Evolutionary conservation across 2,329 filamentous ascomycete genomes (phyloP).

Genomic region (Pyrenochaeta sp.): DNA sequence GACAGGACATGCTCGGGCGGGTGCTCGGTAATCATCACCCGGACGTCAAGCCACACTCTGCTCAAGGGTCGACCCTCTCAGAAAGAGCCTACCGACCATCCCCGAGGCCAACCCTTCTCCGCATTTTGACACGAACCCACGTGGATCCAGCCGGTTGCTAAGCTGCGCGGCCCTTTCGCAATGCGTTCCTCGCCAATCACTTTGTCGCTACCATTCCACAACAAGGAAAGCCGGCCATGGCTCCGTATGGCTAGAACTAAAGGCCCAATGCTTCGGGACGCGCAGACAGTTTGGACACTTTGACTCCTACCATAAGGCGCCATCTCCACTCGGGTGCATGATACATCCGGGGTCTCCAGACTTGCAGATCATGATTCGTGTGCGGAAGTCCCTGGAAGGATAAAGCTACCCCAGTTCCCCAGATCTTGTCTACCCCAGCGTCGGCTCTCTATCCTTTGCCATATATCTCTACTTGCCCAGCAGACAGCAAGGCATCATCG

Average conservation of each 20-base stretch:
- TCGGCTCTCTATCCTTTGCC: not conserved
- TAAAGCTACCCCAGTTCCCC: conserved; percentile 16
- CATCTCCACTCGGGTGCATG: conserved; percentile 2
- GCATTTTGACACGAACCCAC: conserved; percentile 3
- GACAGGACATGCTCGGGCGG: not conserved
- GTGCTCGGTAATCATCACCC: conserved; percentile 18
- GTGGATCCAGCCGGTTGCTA: conserved; percentile 3
- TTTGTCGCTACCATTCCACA: not conserved
- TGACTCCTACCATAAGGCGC: not conserved
- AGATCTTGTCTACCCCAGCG: conserved; percentile 5
- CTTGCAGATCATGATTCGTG: conserved; percentile 9
- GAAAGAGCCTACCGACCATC: conserved; percentile 6
- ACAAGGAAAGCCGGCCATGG: conserved; percentile 4
- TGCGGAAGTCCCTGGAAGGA: not conserved
- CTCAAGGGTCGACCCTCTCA: not conserved
- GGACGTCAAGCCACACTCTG: conserved; percentile 4
- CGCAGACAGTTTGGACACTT: not conserved
- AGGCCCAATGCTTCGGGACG: conserved; percentile 2
- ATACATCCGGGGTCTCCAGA: conserved; percentile 11
- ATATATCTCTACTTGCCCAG: not conserved
- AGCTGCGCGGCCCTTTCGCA: not conserved
- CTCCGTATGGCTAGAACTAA: not conserved
- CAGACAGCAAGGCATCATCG: not conserved
- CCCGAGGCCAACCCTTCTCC: conserved; percentile 3
- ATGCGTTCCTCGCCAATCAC: conserved; percentile 6